These are phyloP conservation scores for Daedaleopsis sinensis DNA, from an alignment of 768 basidiomycete species.

Conservation along the genomic window DNA sequence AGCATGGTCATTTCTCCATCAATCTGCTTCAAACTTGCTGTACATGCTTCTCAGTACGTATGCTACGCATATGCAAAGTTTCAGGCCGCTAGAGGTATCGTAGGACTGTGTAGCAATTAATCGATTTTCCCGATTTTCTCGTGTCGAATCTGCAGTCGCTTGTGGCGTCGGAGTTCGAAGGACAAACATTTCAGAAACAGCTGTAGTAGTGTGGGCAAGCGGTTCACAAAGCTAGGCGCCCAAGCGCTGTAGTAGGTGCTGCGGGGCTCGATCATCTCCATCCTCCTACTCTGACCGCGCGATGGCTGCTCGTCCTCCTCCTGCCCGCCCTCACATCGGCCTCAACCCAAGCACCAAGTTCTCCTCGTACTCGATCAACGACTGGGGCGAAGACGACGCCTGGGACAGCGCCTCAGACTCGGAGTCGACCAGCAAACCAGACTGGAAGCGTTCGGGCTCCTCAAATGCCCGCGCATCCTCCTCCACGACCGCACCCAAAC, in stretches of 20 bases:
- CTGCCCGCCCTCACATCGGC: slow-evolving; percentile 73
- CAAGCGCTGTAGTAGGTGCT: not conserved
- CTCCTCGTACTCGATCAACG: slow-evolving; percentile 47
- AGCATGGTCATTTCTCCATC: no score
- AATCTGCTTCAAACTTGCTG: no score
- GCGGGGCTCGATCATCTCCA: not conserved
- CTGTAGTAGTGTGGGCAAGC: no score
- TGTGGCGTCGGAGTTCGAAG: no score
- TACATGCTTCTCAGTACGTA: no score
- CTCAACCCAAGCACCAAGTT: slow-evolving; percentile 51
- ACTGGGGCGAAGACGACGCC: slow-evolving; percentile 86
- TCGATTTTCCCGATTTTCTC: no score
- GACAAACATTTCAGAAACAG: no score
- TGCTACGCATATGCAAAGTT: no score
- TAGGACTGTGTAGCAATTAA: no score
- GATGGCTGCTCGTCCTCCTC: slow-evolving; percentile 65
- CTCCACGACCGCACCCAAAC: slow-evolving; percentile 50
- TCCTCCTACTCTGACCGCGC: not conserved
- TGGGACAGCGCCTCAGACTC: slow-evolving; percentile 87
- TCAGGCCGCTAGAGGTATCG: no score
- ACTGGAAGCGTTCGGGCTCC: slow-evolving; percentile 22
- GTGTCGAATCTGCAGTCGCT: no score
- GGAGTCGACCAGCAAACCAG: slow-evolving; percentile 56
- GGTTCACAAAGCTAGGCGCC: not conserved
- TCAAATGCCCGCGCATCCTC: slow-evolving; percentile 29